These are phyloP conservation scores for Cladobotryum mycophilum DNA, from an alignment of 2,329 filamentous ascomycete species.

Conservation along the genomic window DNA sequence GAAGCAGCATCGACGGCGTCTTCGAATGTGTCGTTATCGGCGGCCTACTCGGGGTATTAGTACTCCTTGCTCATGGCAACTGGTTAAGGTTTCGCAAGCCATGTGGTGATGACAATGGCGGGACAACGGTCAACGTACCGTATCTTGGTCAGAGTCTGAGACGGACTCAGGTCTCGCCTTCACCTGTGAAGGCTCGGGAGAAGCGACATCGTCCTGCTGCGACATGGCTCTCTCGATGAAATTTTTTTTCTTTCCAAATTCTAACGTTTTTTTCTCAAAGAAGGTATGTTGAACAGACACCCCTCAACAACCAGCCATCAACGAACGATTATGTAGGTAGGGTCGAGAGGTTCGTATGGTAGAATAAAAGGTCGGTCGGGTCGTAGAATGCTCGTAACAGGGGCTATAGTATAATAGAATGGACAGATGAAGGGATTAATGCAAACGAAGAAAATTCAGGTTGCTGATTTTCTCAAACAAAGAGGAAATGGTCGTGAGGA, in stretches of 20 bases:
- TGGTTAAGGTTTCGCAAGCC: slow-evolving; percentile 14
- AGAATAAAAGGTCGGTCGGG: background rate
- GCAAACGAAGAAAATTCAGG: too few species aligned
- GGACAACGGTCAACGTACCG: slow-evolving; percentile 20
- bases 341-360: background rate
- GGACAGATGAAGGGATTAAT: background rate
- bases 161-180: slow-evolving; percentile 24
- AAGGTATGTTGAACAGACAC: background rate
- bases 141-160: slow-evolving; percentile 23
- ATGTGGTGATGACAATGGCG: slow-evolving; percentile 1
- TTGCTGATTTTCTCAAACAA: too few species aligned
- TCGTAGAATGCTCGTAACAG: background rate
- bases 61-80: slow-evolving; percentile 10
- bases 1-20: slow-evolving; percentile 67
- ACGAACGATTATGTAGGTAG: background rate
- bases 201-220: slow-evolving; percentile 25
- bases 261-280: background rate
- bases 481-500: too few species aligned
- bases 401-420: too few species aligned
- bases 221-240: slow-evolving; percentile 25
- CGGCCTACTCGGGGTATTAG: slow-evolving; percentile 20
- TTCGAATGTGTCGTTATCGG: slow-evolving; percentile 55
- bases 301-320: slow-evolving; percentile 10
- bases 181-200: slow-evolving; percentile 17
- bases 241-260: background rate